Base-by-base conservation (phyloP, 2,329 filamentous ascomycete genomes). In the Penicillium sp. region DNA sequence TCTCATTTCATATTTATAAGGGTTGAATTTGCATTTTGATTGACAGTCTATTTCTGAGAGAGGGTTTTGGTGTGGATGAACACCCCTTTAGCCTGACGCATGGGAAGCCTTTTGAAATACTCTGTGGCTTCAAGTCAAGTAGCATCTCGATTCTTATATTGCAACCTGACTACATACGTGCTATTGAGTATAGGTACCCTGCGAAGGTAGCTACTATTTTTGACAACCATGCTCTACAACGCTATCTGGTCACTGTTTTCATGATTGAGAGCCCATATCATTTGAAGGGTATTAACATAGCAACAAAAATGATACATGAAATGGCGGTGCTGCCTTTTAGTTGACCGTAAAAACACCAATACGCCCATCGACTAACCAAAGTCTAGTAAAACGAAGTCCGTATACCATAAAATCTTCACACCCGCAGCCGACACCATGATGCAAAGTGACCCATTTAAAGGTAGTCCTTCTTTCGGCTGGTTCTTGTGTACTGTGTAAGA, bases 391-490 rank as follows among this genome's bases (percentile, higher is more conserved):
- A 40, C 55, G 22, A 44, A 51, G 37, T 44, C 41, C 51, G 51
- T 58, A 56, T 64, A 52, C 50, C 57, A 49, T 52, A 55, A 51
- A 63, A 49, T 57, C 57, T 57, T 52, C 56, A 59, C 55, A 52
- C 49, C 57, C 45, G 49, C 51, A 52, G 48, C 49, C 51, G 56
- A 59, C 53, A 54, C 54, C 55, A 44, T 57, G 46, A 65, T 61
- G 59, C 54, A 45, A 59, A 61, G 44, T 49, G 26, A 49, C 18
- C 40, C 50, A 33, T 53, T 72, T 62, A 97, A 52, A 97, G 81
- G 70, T 96, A 96, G 69, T 96, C 91, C 85, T 97, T 97, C 85
- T 97, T 97, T 77, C 87, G 86, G 66, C 89, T 88, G 14, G 93
- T 97, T 64, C 94, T 83, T 8, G 93, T 99, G 74, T 96, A 99